Percentiles rank a stretch among this genome's conserved stretches.
phyloP scores from a whole-genome alignment of 1,139 yeast genomes.

The Saccharomyces hybrid region DNA sequence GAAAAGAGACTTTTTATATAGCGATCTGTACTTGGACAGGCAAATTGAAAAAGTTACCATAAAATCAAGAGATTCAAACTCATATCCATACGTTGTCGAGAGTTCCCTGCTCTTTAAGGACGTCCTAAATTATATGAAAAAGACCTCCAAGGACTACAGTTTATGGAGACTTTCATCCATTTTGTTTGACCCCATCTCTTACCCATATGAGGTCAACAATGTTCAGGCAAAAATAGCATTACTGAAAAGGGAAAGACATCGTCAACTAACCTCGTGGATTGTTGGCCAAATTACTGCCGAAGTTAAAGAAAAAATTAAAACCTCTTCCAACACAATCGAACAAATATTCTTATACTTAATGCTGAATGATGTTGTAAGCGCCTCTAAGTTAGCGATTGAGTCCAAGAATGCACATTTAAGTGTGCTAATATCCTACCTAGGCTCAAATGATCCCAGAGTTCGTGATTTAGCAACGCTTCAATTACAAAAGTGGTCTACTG shows the following conservation, averaged over 20 bases:
- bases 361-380: constrained; percentile 52
- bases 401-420: constrained; percentile 63
- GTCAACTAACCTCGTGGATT: constrained; percentile 52
- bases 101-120: constrained; percentile 20
- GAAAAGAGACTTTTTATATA: constrained; percentile 5
- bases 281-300: constrained; percentile 42
- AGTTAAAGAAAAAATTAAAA: constrained; percentile 33
- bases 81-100: constrained; percentile 32
- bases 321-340: constrained; percentile 34
- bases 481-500: constrained; percentile 51
- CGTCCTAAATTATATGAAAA: constrained; percentile 13
- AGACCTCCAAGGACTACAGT: constrained; percentile 19
- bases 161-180: constrained; percentile 50
- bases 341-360: constrained; percentile 46
- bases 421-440: constrained; percentile 62
- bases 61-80: constrained; percentile 19
- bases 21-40: constrained; percentile 12
- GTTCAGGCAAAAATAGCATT: constrained; percentile 29
- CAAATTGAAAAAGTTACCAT: constrained; percentile 14
- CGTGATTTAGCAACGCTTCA: constrained; percentile 51
- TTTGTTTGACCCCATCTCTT: constrained; percentile 42
- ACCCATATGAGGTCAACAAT: constrained; percentile 27
- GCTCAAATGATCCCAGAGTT: constrained; percentile 56
- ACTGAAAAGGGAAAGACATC: constrained; percentile 38
- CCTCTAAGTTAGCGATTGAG: constrained; percentile 52